Evolutionary conservation across 768 basidiomycete species (phyloP), one percentile per base, ranked within the genome.

Genomic region (Lactarius indigo): DNA sequence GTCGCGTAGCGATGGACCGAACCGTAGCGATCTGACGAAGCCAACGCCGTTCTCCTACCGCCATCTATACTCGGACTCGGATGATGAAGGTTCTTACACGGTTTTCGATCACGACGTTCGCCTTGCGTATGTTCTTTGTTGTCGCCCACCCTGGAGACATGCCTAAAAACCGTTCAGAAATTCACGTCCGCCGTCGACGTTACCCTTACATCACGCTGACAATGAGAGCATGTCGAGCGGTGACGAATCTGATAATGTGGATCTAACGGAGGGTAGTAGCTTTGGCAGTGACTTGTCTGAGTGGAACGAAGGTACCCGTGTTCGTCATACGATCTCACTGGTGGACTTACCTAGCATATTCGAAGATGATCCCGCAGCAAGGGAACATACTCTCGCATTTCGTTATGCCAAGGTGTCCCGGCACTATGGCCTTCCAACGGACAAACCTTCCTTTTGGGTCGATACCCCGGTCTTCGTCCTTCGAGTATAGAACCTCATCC

Each of bases 191-290:
- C 74, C 81, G 5, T 82, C 81, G 6, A 67, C 78, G 28, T 67
- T 76, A 56, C 77, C 78, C 13, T 23, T 59, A 13, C 28, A 28
- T 26, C 68, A 81, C 30, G 82, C 83, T 8, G 84, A 81, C 23
- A 78, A 87, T 57, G 78, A 77, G 20, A 81, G 79, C 61, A 80
- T 87, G 72, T 85, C 84, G 10, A 88, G 86, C 59, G 86, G 85
- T 3, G 91, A 92, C 69, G 92, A 94, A 75, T 93, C 92, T 2
- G 92, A 93, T 70, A 78, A 90, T 69, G 86, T 85, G 28, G 89
- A 88, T 72, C 73, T 90, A 58, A 89, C 86, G 2, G 88, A 88
- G 57, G 78, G 75, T 8, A 69, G 65, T 57, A 76, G 78, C 12
- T 76, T 72, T 23, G 76, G 75, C 20, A 81, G 77, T 59, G 77